These are phyloP conservation scores for Talaromyces sp. DNA, from an alignment of 2,329 filamentous ascomycete species.

Conservation along the genomic window DNA sequence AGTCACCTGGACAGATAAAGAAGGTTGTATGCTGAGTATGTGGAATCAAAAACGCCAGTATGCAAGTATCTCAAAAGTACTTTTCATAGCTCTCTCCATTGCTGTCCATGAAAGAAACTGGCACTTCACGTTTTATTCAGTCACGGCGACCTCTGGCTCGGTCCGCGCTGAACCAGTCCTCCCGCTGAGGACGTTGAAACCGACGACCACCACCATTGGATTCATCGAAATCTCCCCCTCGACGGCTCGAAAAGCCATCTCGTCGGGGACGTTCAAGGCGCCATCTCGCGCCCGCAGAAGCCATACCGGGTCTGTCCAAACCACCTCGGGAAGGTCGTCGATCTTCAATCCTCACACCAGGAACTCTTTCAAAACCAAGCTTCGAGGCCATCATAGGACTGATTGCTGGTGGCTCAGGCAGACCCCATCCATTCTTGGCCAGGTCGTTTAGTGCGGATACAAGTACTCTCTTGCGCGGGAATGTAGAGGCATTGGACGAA, in stretches of 20 bases:
- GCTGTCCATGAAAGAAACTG: not conserved
- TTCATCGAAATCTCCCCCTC: not conserved
- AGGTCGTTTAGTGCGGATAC: conserved; percentile 46
- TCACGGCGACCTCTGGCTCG: not conserved
- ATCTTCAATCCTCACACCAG: conserved; percentile 25
- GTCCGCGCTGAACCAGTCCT: not conserved
- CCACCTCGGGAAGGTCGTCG: not conserved
- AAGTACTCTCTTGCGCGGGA: conserved; percentile 37
- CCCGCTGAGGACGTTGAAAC: not conserved
- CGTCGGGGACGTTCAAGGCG: not conserved
- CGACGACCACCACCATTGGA: not conserved
- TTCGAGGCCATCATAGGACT: conserved; percentile 24
- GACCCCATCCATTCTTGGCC: conserved; percentile 47
- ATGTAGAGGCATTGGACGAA: conserved; percentile 22
- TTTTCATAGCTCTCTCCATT: not conserved
- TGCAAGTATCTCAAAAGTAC: not conserved
- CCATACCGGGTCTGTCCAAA: not conserved
- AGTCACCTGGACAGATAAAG: not conserved
- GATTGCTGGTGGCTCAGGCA: conserved; percentile 40
- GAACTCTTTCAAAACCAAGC: conserved; percentile 28
- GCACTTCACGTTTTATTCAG: not conserved
- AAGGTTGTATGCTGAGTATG: not conserved
- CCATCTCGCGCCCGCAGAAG: not conserved
- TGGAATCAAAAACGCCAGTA: not conserved
- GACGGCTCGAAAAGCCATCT: conserved; percentile 4